Conservation (phyloP, 169 alveolate genomes). For the Plasmodium yoelii region DNA sequence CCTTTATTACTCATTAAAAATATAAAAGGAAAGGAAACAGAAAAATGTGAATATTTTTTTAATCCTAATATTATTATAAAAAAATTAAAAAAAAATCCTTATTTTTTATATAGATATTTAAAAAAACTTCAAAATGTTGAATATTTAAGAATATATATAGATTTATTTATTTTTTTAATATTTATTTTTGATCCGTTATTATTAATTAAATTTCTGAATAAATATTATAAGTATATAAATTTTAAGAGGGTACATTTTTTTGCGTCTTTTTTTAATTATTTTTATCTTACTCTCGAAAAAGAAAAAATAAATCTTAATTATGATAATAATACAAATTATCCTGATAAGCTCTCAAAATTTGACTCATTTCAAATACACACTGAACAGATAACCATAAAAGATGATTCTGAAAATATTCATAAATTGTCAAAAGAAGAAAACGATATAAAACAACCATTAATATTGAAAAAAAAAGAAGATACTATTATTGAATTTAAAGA, state of each 20-base stretch:
- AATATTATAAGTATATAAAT: constrained; percentile 20
- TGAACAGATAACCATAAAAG: not conserved
- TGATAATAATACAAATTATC: too few species aligned
- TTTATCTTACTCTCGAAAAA: not conserved
- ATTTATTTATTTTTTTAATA: constrained; percentile 33
- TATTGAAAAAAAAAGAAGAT: not conserved
- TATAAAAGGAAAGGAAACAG: constrained; percentile 13
- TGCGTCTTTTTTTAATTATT: constrained; percentile 33
- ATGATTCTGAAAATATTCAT: not conserved
- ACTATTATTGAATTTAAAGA: too few species aligned
- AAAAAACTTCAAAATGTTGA: constrained; percentile 26
- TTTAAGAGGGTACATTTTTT: constrained; percentile 32
- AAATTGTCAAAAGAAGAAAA: not conserved
- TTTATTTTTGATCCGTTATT: constrained; percentile 47
- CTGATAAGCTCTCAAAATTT: too few species aligned
- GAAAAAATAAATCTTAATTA: too few species aligned
- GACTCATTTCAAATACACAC: not conserved
- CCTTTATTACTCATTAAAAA: constrained; percentile 18
- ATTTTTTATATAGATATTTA: constrained; percentile 40
- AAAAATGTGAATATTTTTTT: constrained; percentile 19
- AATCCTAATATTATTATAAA: constrained; percentile 29
- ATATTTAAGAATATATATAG: constrained; percentile 10
- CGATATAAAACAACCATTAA: not conserved
- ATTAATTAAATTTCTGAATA: constrained; percentile 3
- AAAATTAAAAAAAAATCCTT: constrained; percentile 65